A percentile compares a stretch with the other conserved stretches of the same genome.
phyloP scores from a whole-genome alignment of 169 alveolate species.

The Plasmodium berghei region DNA sequence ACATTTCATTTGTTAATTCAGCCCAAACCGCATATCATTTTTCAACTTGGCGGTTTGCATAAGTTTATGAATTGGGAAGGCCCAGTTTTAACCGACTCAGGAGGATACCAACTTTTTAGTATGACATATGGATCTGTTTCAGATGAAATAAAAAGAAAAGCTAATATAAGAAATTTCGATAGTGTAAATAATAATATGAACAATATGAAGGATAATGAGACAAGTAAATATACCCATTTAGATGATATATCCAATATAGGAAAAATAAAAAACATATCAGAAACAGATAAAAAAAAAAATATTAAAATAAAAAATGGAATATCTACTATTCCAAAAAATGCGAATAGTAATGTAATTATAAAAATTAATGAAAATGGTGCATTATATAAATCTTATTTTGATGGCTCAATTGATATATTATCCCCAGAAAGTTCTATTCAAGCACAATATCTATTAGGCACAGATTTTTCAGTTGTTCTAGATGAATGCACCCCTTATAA shows the following conservation, averaged over 20 bases:
- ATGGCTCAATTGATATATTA: conserved; percentile 37
- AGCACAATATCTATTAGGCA: conserved; percentile 56
- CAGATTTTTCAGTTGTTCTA: conserved; percentile 42
- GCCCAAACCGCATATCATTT: conserved; percentile 95
- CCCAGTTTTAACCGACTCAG: conserved; percentile 97
- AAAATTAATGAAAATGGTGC: conserved; percentile 59
- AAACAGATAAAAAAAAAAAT: not conserved
- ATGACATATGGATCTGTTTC: conserved; percentile 65
- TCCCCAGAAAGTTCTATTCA: conserved; percentile 68
- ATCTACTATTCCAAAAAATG: not conserved
- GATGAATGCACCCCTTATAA: conserved; percentile 72
- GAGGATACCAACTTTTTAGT: conserved; percentile 97
- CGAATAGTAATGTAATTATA: conserved; percentile 10
- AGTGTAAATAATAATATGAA: not conserved
- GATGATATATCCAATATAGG: not conserved
- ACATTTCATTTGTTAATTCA: conserved; percentile 97
- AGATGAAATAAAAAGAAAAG: conserved; percentile 55
- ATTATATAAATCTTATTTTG: conserved; percentile 37
- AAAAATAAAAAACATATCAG: not conserved
- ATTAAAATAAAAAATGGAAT: not conserved
- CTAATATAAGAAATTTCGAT: not conserved
- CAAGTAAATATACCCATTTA: not conserved
- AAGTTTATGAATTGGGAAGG: conserved; percentile 95
- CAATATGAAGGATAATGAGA: not conserved
- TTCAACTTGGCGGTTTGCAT: conserved; percentile 95